Conservation (phyloP, 2,329 filamentous ascomycete species). For the Cordyceps cateniannulata region DNA sequence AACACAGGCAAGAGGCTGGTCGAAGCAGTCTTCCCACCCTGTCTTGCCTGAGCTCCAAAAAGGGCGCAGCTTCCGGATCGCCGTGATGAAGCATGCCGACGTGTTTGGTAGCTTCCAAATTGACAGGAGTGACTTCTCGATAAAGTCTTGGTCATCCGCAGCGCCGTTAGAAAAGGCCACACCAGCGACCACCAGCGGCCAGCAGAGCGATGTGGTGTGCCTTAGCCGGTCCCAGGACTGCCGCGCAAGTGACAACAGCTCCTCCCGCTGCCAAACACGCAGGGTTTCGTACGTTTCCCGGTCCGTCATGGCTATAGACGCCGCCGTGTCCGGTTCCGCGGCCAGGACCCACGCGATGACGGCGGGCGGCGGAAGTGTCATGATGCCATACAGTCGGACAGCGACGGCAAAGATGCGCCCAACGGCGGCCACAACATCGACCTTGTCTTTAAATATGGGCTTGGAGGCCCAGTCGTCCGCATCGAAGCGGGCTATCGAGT, state of each 20-base stretch:
- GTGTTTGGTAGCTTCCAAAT: neutral
- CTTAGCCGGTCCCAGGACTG: neutral
- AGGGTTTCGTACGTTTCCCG: neutral
- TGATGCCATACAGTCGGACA: neutral
- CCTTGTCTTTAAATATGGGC: neutral
- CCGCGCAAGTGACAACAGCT: neutral
- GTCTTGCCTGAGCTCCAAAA: constrained; percentile 1
- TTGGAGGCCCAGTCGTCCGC: neutral
- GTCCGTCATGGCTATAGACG: neutral
- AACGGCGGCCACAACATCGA: neutral
- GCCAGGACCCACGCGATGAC: neutral
- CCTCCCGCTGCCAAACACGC: neutral
- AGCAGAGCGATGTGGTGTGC: neutral
- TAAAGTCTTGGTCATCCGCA: neutral
- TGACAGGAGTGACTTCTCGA: neutral
- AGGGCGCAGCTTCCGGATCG: neutral
- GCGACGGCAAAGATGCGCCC: neutral
- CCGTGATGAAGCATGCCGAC: neutral
- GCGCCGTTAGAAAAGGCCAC: neutral
- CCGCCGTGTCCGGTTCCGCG: too few relatives aligned
- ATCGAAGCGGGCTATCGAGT: neutral
- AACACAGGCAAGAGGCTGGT: neutral
- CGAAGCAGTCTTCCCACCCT: constrained; percentile 5
- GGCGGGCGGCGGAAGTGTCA: constrained; percentile 1
- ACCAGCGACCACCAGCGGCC: constrained; percentile 6